These are phyloP conservation scores for Pythium inflatum DNA, from an alignment of 352 stramenopile species.

Conservation along the genomic window DNA sequence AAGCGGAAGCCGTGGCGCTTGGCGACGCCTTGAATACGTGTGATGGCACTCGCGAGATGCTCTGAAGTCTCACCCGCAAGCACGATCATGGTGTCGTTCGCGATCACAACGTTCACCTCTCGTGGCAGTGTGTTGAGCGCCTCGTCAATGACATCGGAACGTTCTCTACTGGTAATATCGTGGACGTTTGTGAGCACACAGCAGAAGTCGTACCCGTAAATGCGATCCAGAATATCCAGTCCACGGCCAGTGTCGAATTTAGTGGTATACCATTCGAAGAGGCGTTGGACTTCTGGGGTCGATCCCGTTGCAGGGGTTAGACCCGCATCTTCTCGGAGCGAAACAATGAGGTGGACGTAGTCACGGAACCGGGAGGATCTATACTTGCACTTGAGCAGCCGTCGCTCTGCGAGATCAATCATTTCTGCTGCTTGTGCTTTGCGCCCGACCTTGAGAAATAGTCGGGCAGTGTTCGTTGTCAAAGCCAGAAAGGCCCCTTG, in stretches of 20 bases:
- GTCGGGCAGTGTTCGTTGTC: not conserved
- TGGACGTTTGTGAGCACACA: not conserved
- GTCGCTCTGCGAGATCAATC: not conserved
- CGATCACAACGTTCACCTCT: not conserved
- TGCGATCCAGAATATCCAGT: not conserved
- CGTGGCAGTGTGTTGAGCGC: not conserved
- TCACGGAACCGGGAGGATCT: not conserved
- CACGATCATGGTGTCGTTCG: not conserved
- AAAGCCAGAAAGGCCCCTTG: not conserved
- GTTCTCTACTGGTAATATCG: not conserved
- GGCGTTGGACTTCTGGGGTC: not conserved
- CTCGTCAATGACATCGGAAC: not conserved
- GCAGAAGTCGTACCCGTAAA: not conserved
- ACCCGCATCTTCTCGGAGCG: not conserved
- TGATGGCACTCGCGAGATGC: not conserved
- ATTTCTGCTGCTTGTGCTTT: not conserved
- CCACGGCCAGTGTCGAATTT: not conserved
- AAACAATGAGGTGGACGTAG: not conserved
- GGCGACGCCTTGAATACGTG: not conserved
- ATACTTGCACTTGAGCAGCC: constrained; percentile 1
- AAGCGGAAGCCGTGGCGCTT: not conserved
- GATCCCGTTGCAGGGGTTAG: too few relatives aligned
- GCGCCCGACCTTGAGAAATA: not conserved
- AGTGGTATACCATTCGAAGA: not conserved
- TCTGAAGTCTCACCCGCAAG: not conserved